Evolutionary conservation across 495 filamentous ascomycete species (phyloP), one percentile per base, ranked within the genome.

Genomic region (Aspergillus biplanus): DNA sequence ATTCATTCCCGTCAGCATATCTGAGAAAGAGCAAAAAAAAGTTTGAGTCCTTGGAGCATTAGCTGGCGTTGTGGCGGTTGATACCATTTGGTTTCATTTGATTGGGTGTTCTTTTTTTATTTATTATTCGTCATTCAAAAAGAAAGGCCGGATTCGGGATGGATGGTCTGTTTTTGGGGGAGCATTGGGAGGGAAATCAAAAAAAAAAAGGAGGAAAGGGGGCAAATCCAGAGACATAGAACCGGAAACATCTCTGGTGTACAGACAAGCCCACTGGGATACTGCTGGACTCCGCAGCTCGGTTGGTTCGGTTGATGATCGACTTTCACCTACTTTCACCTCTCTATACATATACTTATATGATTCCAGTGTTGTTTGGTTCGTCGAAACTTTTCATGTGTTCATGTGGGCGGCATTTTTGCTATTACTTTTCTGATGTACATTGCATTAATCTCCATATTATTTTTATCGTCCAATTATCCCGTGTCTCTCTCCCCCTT

Each of bases 41-140:
- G 67, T 60, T 65, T 60, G 58, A 62, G 39, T 39, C 7, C 54
- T 52, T 58, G 58, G 46, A 69, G 66, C 68, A 70, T 73, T 70
- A 56, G 53, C 58, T 42, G 68, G 70, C 66, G 68, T 70, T 70
- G 16, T 47, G 61, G 59, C 62, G 65, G 61, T 68, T 65, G 70
- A 72, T 72, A 72, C 70, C 67, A 72, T 67, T 65, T 67, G 63
- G 58, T 65, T 67, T 33, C 58, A 46, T 53, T 57, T 66, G 48
- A 52, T 50, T 60, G 27, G 46, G 27, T 61, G 58, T 57, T 35
- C n/a, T 62, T 59, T 52, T 62, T 27, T 58, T 56, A 56, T 59
- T 59, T n/a, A 53, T 15, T 31, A 58, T 21, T 31, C 21, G 35
- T 62, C 52, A 39, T 27, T 48, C 52, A 34, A 46, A 33, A 65